These are phyloP conservation scores for Lumnitzera littorea DNA, from an alignment of 345 rosid species.

Conservation along the genomic window DNA sequence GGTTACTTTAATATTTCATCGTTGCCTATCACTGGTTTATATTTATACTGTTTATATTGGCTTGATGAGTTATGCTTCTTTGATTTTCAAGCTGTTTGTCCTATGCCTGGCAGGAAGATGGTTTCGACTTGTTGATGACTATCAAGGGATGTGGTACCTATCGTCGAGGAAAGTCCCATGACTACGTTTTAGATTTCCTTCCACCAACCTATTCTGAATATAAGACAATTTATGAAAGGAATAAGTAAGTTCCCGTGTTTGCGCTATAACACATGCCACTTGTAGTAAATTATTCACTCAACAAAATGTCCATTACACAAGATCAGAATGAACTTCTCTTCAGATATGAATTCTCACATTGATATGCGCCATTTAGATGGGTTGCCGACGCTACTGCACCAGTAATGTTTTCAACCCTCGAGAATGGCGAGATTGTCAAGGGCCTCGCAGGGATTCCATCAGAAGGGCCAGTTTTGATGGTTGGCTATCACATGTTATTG, in stretches of 20 bases:
- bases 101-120: conserved; percentile 40
- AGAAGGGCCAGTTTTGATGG: conserved; percentile 67
- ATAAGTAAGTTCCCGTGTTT: conserved; percentile 22
- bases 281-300: too few species aligned
- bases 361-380: conserved; percentile 21
- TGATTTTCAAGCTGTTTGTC: not conserved
- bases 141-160: conserved; percentile 41
- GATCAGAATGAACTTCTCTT: too few species aligned
- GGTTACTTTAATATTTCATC: too few species aligned
- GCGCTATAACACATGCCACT: not conserved
- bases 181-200: conserved; percentile 41
- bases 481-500: conserved; percentile 73
- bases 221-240: conserved; percentile 22
- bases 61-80: not conserved
- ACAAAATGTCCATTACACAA: too few species aligned
- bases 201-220: conserved; percentile 43
- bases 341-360: not conserved
- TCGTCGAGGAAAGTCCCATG: conserved; percentile 39
- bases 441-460: conserved; percentile 69
- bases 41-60: not conserved
- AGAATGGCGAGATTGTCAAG: conserved; percentile 53
- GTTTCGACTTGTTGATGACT: conserved; percentile 30
- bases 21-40: too few species aligned
- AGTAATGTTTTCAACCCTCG: conserved; percentile 66
- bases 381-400: conserved; percentile 29